phyloP scores from a whole-genome alignment of 106 monocot genomes.

The Dendrobium nobile region DNA sequence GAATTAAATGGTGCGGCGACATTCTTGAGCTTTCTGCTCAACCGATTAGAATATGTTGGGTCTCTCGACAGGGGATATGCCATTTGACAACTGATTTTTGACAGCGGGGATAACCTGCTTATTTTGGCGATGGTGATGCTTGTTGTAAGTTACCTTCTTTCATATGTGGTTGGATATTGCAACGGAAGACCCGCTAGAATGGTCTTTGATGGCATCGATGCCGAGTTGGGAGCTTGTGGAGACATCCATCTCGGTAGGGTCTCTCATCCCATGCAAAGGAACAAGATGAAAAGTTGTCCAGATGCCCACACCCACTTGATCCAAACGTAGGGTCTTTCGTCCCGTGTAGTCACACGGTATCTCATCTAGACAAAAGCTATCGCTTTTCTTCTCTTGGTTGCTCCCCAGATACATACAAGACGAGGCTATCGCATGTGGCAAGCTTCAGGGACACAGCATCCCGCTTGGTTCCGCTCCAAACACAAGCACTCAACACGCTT shows the following conservation, averaged over 20 bases:
- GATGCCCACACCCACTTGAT: no score
- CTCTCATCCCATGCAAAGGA: background rate
- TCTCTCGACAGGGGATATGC: conserved; percentile 2
- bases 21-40: conserved; percentile 64
- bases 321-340: no score
- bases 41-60: conserved; percentile 71
- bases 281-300: background rate
- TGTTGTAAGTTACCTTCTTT: conserved; percentile 17
- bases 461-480: no score
- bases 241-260: background rate
- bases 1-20: conserved; percentile 47
- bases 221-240: background rate
- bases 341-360: no score
- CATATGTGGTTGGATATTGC: conserved; percentile 53
- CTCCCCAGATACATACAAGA: no score
- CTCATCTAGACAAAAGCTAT: no score
- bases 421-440: no score
- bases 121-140: conserved; percentile 43
- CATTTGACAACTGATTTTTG: background rate
- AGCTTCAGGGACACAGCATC: no score
- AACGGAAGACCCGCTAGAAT: conserved; percentile 8
- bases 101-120: background rate
- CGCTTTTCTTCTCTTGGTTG: no score
- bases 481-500: no score
- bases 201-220: background rate